Base-by-base conservation (phyloP, 78 protist species). In the Monosiga brevicollis region DNA sequence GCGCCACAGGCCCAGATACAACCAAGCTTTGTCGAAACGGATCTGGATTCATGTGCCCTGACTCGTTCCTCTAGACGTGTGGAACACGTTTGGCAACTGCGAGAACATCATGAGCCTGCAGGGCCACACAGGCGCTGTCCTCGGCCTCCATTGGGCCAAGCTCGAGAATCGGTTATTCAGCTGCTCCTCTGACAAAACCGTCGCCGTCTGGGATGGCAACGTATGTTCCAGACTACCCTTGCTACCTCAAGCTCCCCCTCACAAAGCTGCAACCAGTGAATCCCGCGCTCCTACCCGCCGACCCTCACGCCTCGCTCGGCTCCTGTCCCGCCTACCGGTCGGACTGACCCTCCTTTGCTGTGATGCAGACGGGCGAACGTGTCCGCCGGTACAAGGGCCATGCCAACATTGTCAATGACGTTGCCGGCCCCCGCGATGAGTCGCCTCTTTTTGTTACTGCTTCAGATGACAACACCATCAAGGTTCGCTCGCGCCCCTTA, bases 71-170 rank as follows among this genome's bases (percentile, higher is more conserved):
- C 1, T 43, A 88, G 89, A 71, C 80, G 75, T 92, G 41, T 92
- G 93, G 95, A 54, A 86, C 62, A 84, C 87, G n/a, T 85, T 76
- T 74, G 94, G 90, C 35, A 91, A 88, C 42, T 93, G 96, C 87
- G 83, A 75, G 76, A 93, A 93, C 81, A 85, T 83, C 79, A 70
- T 39, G 37, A 91, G 91, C 20, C 83, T 93, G 42, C 76, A 62
- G 54, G 96, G 96, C 29, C 96, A 93, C 76, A 79, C 80, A 49
- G 81, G 81, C 37, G 84, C 92, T 15, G 89, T 93, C 43, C 74
- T 90, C 26, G 91, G 89, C 36, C 39, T 89, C 62, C 87, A 84
- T 62, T 91, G 92, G 92, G 40, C 88, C 2, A 71, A 75, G n/a
- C 81, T 72, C 26, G 42, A 20, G 20, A 3, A 73, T 87, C 36